Percentiles rank a stretch among this genome's conserved stretches.
These are phyloP conservation scores for Aspergillus tubingensis DNA, from an alignment of 2,329 filamentous ascomycete species.

Conservation along the genomic window DNA sequence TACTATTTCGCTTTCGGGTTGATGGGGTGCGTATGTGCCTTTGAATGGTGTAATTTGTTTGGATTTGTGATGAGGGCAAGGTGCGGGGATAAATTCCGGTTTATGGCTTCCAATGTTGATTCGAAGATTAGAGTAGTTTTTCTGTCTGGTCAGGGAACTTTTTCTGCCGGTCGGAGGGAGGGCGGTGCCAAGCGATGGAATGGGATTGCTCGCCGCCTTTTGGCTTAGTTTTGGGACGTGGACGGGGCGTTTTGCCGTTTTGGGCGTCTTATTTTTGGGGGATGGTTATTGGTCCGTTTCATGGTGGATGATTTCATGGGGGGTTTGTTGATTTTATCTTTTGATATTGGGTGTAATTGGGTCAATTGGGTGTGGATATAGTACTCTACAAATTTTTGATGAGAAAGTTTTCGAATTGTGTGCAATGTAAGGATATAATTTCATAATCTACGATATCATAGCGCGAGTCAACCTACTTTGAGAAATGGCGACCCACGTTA, in stretches of 20 bases:
- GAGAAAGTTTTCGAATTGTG: background rate
- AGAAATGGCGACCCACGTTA: background rate
- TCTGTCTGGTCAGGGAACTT: too few relatives aligned
- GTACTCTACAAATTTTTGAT: background rate
- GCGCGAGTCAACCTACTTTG: background rate
- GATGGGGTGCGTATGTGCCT: too few relatives aligned
- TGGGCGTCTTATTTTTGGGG: background rate
- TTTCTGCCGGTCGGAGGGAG: background rate
- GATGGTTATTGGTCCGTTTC: constrained; percentile 2
- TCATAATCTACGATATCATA: background rate
- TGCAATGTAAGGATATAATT: background rate
- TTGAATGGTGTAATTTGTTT: too few relatives aligned
- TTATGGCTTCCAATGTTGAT: background rate
- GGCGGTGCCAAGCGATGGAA: constrained; percentile 1
- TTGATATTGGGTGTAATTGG: too few relatives aligned
- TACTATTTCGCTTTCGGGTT: too few relatives aligned
- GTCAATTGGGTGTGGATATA: background rate
- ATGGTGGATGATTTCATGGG: background rate
- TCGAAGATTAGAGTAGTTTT: too few relatives aligned
- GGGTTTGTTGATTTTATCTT: background rate
- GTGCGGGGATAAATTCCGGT: background rate
- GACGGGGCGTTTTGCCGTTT: background rate
- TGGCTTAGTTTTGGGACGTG: too few relatives aligned
- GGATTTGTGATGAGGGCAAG: background rate
- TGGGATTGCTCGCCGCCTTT: too few relatives aligned